phyloP scores from a whole-genome alignment of 345 rosid species.

The Acer campestre region DNA sequence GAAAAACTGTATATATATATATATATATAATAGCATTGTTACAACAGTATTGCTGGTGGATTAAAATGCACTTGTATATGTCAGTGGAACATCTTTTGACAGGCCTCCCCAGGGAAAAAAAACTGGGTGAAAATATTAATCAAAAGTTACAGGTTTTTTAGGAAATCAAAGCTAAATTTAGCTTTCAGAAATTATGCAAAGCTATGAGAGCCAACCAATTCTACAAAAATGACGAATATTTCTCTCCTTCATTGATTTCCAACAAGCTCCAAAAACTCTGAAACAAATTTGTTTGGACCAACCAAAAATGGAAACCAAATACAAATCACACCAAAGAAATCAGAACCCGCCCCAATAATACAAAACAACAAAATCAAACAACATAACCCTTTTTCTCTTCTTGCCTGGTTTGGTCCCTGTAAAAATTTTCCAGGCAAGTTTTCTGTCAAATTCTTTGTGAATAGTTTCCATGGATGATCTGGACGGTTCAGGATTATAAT shows the following conservation, averaged over 20 bases:
- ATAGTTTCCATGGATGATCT: constrained; percentile 25
- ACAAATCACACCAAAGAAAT: constrained; percentile 13
- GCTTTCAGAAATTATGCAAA: constrained; percentile 6
- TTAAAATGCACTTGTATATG: neutral
- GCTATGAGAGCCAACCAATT: constrained; percentile 11
- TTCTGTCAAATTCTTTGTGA: neutral
- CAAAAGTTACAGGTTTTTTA: neutral
- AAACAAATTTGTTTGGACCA: constrained; percentile 8
- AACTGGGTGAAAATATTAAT: neutral
- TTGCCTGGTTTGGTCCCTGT: constrained; percentile 48
- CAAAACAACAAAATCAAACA: constrained; percentile 30
- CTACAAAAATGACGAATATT: constrained; percentile 1
- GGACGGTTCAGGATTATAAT: constrained; percentile 9
- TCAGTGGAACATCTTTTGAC: neutral
- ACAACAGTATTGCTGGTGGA: neutral
- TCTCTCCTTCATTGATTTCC: constrained; percentile 32
- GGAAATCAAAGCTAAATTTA: constrained; percentile 17
- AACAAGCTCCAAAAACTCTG: constrained; percentile 22
- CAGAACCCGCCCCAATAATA: constrained; percentile 6
- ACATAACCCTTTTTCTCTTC: constrained; percentile 32
- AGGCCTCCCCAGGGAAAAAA: neutral
- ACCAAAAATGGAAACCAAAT: constrained; percentile 31
- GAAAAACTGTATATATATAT: too few species aligned
- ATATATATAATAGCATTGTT: too few species aligned
- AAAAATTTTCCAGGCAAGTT: constrained; percentile 27